Conservation (phyloP, 2,329 filamentous ascomycete species). For the Ustulina deusta region DNA sequence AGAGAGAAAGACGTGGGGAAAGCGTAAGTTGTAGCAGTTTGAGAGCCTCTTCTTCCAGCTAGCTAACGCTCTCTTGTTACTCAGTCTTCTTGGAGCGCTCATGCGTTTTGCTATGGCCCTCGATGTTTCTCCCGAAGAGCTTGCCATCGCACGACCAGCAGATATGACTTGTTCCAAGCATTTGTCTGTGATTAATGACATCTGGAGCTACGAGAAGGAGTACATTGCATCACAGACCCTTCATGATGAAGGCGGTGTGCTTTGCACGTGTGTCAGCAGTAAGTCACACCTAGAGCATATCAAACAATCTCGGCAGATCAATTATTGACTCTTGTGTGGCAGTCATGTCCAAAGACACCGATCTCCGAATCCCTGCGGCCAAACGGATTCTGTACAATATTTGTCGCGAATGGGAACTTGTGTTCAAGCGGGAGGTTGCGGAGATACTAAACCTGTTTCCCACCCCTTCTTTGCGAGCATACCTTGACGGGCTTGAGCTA, state of each 20-base stretch:
- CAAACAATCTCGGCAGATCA: neutral
- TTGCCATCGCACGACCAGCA: conserved; percentile 41
- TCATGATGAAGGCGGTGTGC: conserved; percentile 46
- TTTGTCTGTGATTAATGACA: conserved; percentile 52
- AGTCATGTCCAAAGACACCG: conserved; percentile 23
- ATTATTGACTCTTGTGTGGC: neutral
- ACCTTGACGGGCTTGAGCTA: conserved; percentile 27
- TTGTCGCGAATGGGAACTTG: conserved; percentile 51
- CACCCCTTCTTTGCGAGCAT: conserved; percentile 19
- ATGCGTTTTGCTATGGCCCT: conserved; percentile 55
- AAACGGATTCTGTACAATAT: conserved; percentile 51
- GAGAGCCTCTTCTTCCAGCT: too few relatives aligned
- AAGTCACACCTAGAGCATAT: neutral
- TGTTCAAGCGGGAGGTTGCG: conserved; percentile 40
- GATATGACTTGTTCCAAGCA: conserved; percentile 55
- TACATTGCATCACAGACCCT: conserved; percentile 38
- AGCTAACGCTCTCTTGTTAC: neutral
- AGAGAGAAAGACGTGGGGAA: conserved; percentile 56
- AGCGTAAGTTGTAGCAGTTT: conserved; percentile 47
- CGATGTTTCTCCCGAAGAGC: conserved; percentile 46
- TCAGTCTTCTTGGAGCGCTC: conserved; percentile 51
- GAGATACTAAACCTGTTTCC: conserved; percentile 11
- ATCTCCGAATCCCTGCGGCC: conserved; percentile 17
- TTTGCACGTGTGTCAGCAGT: conserved; percentile 48
- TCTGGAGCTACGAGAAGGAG: conserved; percentile 44